Percentiles rank a stretch among this genome's conserved stretches.
Evolutionary conservation across 2,329 filamentous ascomycete species (phyloP).

Genomic region (Dothistroma septosporum): DNA sequence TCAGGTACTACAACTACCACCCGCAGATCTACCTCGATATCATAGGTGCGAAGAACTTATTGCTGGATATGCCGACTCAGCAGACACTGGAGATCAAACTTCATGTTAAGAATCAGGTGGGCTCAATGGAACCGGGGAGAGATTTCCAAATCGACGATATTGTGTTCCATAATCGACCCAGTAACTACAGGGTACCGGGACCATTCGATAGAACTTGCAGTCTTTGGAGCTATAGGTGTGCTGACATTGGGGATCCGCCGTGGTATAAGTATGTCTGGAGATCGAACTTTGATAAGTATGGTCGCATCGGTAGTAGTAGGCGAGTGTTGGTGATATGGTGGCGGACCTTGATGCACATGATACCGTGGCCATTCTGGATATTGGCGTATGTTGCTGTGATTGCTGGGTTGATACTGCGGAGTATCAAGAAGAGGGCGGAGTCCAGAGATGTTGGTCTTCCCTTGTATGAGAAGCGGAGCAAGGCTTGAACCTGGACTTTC

Average conservation of each 20-base stretch:
- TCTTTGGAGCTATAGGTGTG: conserved; percentile 15
- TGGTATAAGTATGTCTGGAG: conserved; percentile 17
- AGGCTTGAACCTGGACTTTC: background rate
- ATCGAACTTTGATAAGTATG: conserved; percentile 13
- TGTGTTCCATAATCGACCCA: background rate
- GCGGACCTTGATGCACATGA: background rate
- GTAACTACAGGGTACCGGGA: conserved; percentile 7
- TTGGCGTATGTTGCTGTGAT: background rate
- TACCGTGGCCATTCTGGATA: background rate
- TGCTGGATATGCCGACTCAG: conserved; percentile 11
- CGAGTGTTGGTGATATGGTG: conserved; percentile 3
- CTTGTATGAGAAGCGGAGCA: background rate
- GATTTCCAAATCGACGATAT: background rate
- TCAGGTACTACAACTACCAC: conserved; percentile 14
- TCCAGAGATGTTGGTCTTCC: background rate
- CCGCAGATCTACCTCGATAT: conserved; percentile 13
- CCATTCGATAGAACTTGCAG: conserved; percentile 10
- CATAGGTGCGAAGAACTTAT: conserved; percentile 7
- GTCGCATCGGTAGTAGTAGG: conserved; percentile 12
- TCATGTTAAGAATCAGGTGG: background rate
- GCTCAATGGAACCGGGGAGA: background rate
- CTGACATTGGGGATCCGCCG: conserved; percentile 16
- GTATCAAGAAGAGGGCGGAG: background rate
- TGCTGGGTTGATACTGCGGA: background rate
- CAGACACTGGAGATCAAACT: conserved; percentile 5